These are phyloP conservation scores for Ammopiptanthus mongolicus DNA, from an alignment of 306 rosid species.

Conservation along the genomic window DNA sequence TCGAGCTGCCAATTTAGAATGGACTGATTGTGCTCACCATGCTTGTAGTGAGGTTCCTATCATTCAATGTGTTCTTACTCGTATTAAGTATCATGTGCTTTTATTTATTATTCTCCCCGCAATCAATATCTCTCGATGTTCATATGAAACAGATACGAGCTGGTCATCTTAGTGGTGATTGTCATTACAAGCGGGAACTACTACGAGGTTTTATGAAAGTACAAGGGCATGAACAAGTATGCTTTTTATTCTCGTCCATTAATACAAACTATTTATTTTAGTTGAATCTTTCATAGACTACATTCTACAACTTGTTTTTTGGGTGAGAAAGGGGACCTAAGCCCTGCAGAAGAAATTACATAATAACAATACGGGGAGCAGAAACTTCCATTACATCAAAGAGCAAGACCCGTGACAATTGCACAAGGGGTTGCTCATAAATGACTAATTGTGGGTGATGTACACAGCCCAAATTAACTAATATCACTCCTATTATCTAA, in stretches of 20 bases:
- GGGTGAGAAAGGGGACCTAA: no score
- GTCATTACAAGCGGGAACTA: conserved; percentile 74
- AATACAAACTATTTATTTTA: background rate
- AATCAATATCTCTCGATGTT: background rate
- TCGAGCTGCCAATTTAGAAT: conserved; percentile 55
- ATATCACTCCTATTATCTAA: no score
- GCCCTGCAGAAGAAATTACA: no score
- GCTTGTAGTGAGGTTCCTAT: conserved; percentile 74
- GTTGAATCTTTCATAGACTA: background rate
- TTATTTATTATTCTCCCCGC: background rate
- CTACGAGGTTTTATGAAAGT: conserved; percentile 58
- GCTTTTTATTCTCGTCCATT: background rate
- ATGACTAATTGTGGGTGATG: no score
- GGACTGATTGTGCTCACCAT: conserved; percentile 73
- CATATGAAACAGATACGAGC: conserved; percentile 63
- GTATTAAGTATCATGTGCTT: background rate
- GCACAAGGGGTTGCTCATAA: no score
- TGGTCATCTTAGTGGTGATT: conserved; percentile 73
- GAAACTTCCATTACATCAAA: no score
- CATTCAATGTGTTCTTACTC: background rate
- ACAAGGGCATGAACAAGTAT: conserved; percentile 78
- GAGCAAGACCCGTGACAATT: no score
- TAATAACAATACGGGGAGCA: no score
- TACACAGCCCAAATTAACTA: no score
- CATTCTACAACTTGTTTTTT: background rate